Evolutionary conservation across 2,329 filamentous ascomycete species (phyloP), one percentile per base, ranked within the genome.

Genomic region (Lecanoromycetidae sp.): DNA sequence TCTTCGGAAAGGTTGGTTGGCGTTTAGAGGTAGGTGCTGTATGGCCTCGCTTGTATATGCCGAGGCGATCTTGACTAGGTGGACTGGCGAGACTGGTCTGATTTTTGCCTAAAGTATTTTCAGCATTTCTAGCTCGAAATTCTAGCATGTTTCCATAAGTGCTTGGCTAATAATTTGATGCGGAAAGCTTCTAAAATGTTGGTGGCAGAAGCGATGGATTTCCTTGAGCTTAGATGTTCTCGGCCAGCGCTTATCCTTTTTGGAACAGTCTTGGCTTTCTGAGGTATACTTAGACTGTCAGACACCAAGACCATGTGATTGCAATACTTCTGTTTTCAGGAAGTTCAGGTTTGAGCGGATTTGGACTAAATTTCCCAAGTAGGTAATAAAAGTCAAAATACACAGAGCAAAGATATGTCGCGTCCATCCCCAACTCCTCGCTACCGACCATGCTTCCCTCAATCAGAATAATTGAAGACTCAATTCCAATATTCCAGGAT

Each of bases 11-110:
- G 17, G 23, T 40, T 20, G 38, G 20, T 20, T 15, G 26, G 45
- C 45, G 37, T 23, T 41, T 47, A 47, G 12, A 40, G 25, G 6
- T 19, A n/a, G 4, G 23, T n/a, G 10, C 9, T 36, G 8, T 34
- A 7, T 47, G 45, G 45, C 38, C 26, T 47, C 45, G 45, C 26
- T 42, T 44, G 9, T 40, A 29, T 10, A n/a, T n/a, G n/a, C n/a
- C n/a, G n/a, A n/a, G n/a, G n/a, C n/a, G n/a, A n/a, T n/a, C n/a
- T n/a, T n/a, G n/a, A n/a, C n/a, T n/a, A n/a, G n/a, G n/a, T n/a
- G n/a, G n/a, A n/a, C n/a, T n/a, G n/a, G n/a, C n/a, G n/a, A n/a
- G n/a, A n/a, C n/a, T n/a, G n/a, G n/a, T n/a, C n/a, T n/a, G n/a
- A n/a, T n/a, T n/a, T n/a, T n/a, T n/a, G n/a, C n/a, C n/a, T n/a